Percentiles rank a stretch among this genome's conserved stretches.
These are phyloP conservation scores for Davidsoniella eucalypti DNA, from an alignment of 2,329 filamentous ascomycete genomes.

Conservation along the genomic window DNA sequence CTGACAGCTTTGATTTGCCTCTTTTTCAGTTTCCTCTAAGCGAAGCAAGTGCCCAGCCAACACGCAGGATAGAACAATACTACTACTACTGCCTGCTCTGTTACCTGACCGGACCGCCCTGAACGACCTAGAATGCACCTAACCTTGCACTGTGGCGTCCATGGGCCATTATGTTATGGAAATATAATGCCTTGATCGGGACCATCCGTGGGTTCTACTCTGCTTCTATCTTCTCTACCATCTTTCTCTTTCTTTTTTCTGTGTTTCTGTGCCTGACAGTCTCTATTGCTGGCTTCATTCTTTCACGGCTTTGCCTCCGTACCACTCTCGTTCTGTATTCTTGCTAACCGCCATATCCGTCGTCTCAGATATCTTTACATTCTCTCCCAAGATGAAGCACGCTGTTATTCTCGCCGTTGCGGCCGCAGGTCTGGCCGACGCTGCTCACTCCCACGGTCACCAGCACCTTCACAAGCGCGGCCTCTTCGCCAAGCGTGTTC, in stretches of 20 bases:
- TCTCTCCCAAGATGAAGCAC: conserved; percentile 10
- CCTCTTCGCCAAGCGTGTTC: conserved; percentile 26
- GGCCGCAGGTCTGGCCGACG: conserved; percentile 10
- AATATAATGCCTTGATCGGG: no score
- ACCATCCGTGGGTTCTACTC: background rate
- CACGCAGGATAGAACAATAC: no score
- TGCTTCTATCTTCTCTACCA: background rate
- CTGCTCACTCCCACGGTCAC: conserved; percentile 11
- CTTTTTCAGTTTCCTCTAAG: no score
- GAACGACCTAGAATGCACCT: no score
- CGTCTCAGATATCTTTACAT: background rate
- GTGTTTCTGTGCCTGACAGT: background rate
- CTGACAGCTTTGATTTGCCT: no score
- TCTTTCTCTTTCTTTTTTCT: background rate
- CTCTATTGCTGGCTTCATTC: background rate
- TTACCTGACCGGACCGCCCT: no score
- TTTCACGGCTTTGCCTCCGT: background rate
- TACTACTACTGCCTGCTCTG: no score
- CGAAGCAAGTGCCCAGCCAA: no score
- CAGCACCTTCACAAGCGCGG: conserved; percentile 11
- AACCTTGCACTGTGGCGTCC: no score
- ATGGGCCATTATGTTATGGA: no score
- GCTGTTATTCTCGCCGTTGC: conserved; percentile 10
- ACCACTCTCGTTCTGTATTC: background rate
- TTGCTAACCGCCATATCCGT: background rate